Evolutionary conservation across 2,329 filamentous ascomycete genomes (phyloP), one percentile per base, ranked within the genome.

Genomic region (Stemphylium beticola): DNA sequence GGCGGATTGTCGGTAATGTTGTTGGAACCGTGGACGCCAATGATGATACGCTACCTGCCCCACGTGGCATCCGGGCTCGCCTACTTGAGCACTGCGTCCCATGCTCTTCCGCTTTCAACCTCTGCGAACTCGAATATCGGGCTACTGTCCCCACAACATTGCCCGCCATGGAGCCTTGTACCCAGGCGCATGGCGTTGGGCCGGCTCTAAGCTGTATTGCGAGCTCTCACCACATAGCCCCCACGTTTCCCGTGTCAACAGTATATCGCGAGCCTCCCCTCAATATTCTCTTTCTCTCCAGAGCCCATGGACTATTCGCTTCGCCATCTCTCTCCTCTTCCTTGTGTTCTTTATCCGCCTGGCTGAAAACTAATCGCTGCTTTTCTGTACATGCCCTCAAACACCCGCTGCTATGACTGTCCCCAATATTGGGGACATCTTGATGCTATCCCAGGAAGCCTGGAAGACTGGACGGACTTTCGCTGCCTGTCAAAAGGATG

Each of bases 391-490:
- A 66, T 64, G 62, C 46, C 49, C 36, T 46, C 4, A 26, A 29
- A 20, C 32, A 6, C 34, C 36, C 41, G 34, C 49, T 51, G 61
- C 49, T 22, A 76, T 74, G 72, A 50, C 68, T 46, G 64, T 72
- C 55, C 72, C 71, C 52, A 76, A 58, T 24, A 67, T 74, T 53
- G 78, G 78, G 51, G 78, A 80, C 65, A 77, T 80, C 17, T 61
- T 81, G 36, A 76, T 78, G 73, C 70, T 80, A 14, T 79, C 77
- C 4, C 78, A 80, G 61, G 70, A 75, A 37, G 78, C 78, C 18
- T 80, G 77, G 77, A 78, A 74, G 57, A 76, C 77, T 36, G 77
- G 77, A 22, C 66, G 77, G 44, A 74, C 77, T 1, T 81, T 81
- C 61, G 74, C 72, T 4, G 67, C 78, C 17, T 75, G 75, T 22